Percentiles rank a stretch among this genome's conserved stretches.
phyloP scores from a whole-genome alignment of 176 grass and related monocot genomes.

The Coix lacrymajobi region DNA sequence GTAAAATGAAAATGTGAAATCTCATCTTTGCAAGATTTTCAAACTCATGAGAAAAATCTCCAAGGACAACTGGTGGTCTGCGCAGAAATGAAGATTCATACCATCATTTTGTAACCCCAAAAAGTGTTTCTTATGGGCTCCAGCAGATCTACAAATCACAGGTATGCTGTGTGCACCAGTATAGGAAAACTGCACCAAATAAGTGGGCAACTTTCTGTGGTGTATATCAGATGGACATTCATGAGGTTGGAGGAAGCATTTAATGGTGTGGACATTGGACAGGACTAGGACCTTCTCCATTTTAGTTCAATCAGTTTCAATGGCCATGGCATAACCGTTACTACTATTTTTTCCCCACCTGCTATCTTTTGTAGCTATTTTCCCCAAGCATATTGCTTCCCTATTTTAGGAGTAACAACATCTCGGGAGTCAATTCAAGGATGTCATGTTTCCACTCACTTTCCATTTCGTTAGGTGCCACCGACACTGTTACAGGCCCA shows the following conservation, averaged over 20 bases:
- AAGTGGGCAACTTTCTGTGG: not conserved
- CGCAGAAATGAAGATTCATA: not conserved
- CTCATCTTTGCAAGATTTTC: slow-evolving; percentile 9
- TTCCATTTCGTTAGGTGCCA: slow-evolving; percentile 15
- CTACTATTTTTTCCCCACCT: slow-evolving; percentile 19
- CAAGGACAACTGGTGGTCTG: not conserved
- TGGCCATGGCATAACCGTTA: slow-evolving; percentile 22
- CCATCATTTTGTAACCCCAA: not conserved
- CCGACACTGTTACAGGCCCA: not conserved
- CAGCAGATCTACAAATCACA: not conserved
- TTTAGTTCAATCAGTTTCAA: not conserved
- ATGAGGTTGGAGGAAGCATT: not conserved
- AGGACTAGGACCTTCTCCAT: not conserved
- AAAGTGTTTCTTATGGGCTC: not conserved
- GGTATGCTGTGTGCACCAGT: not conserved
- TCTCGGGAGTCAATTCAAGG: not conserved
- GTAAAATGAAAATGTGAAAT: not conserved
- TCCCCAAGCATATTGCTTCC: not conserved
- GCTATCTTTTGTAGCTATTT: not conserved
- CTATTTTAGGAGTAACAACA: not conserved
- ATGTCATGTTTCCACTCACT: slow-evolving; percentile 13
- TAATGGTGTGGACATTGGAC: not conserved
- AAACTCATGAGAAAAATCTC: not conserved
- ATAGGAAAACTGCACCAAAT: not conserved
- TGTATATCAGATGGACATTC: slow-evolving; percentile 5